phyloP scores from a whole-genome alignment of 805 yeast genomes.

The Scheffersomyces amazonensis region DNA sequence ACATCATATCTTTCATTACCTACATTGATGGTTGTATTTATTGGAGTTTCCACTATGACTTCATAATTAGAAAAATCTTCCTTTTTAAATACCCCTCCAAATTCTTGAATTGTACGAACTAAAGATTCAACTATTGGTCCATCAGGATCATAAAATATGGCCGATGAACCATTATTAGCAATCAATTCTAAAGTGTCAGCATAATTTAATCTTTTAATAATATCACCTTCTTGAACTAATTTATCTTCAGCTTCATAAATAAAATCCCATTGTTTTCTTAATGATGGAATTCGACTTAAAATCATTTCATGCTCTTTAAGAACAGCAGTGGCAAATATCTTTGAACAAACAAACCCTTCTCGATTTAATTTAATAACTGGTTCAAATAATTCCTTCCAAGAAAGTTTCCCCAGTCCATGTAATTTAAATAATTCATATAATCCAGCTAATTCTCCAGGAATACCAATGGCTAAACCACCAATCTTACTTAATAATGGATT shows the following conservation, averaged over 20 bases:
- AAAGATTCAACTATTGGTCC: slow-evolving; percentile 69
- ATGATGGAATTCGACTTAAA: slow-evolving; percentile 21
- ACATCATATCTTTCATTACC: slow-evolving; percentile 18
- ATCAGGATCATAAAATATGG: slow-evolving; percentile 77
- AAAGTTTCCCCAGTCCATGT: slow-evolving; percentile 69
- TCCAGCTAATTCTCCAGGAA: slow-evolving; percentile 92
- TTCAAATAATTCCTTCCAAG: slow-evolving; percentile 69
- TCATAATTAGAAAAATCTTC: slow-evolving; percentile 68
- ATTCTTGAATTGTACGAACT: slow-evolving; percentile 43
- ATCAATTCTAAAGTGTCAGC: slow-evolving; percentile 67
- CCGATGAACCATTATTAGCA: slow-evolving; percentile 75
- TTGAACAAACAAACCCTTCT: slow-evolving; percentile 53
- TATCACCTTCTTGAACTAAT: slow-evolving; percentile 54
- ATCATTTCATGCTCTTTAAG: slow-evolving; percentile 22
- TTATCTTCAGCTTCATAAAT: slow-evolving; percentile 33
- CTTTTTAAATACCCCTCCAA: slow-evolving; percentile 65
- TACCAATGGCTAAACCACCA: slow-evolving; percentile 87
- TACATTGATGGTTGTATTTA: slow-evolving; percentile 25
- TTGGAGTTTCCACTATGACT: slow-evolving; percentile 46
- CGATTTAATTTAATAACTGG: slow-evolving; percentile 72
- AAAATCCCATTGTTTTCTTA: slow-evolving; percentile 54
- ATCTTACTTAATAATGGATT: slow-evolving; percentile 50
- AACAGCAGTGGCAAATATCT: slow-evolving; percentile 32
- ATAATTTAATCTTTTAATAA: slow-evolving; percentile 52
- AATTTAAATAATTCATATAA: slow-evolving; percentile 54